Conservation (phyloP, 2,329 filamentous ascomycete genomes). For the Corynespora cassiicola region DNA sequence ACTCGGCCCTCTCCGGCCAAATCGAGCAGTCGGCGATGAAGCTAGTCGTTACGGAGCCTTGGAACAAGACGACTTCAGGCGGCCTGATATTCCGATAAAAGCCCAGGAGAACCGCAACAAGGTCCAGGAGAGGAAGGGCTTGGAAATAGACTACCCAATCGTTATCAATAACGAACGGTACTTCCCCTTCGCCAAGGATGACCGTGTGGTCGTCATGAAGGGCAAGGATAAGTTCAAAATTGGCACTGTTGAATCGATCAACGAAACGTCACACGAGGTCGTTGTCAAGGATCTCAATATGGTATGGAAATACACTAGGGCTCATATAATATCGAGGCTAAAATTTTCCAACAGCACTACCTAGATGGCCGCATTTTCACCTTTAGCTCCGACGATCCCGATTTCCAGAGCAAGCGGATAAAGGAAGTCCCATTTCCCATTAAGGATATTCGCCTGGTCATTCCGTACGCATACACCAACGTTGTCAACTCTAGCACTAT, state of each 20-base stretch:
- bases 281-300: constrained; percentile 49
- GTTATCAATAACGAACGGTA: constrained; percentile 36
- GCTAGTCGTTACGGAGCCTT: constrained; percentile 67
- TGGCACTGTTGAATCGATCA: constrained; percentile 69
- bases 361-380: constrained; percentile 48
- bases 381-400: constrained; percentile 9
- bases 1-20: constrained; percentile 78
- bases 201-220: constrained; percentile 82
- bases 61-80: constrained; percentile 29
- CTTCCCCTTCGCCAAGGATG: constrained; percentile 59
- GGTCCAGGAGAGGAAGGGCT: constrained; percentile 23
- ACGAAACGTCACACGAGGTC: constrained; percentile 39
- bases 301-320: constrained; percentile 35
- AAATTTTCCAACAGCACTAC: constrained; percentile 45
- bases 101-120: constrained; percentile 32
- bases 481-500: too few relatives aligned
- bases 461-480: constrained; percentile 64
- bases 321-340: constrained; percentile 2
- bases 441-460: constrained; percentile 79
- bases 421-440: constrained; percentile 68
- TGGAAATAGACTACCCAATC: constrained; percentile 30
- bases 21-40: constrained; percentile 69
- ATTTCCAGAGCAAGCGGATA: constrained; percentile 50
- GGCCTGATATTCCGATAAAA: constrained; percentile 47
- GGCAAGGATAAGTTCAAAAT: constrained; percentile 86